Evolutionary conservation across 2,329 filamentous ascomycete genomes (phyloP).

Genomic region (Fusarium sp.): DNA sequence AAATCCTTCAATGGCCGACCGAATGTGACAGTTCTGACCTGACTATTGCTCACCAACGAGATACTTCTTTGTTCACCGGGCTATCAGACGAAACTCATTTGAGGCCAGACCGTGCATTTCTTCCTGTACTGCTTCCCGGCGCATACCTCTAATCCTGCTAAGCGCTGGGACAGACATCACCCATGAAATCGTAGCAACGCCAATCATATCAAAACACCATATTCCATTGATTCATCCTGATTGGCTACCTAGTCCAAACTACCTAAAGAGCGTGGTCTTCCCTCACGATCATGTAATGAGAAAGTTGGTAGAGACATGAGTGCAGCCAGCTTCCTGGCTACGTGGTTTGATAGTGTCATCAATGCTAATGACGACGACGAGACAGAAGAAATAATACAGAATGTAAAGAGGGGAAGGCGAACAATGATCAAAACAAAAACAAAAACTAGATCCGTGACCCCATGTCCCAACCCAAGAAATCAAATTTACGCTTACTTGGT

Average conservation of each 20-base stretch:
- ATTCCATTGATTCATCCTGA: conserved; percentile 45
- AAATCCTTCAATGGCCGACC: background rate
- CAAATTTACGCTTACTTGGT: conserved; percentile 53
- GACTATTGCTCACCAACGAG: background rate
- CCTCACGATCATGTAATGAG: conserved; percentile 34
- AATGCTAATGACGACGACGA: conserved; percentile 23
- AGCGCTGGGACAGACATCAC: background rate
- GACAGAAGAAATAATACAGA: conserved; percentile 47
- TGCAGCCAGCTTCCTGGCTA: conserved; percentile 15
- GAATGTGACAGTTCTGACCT: background rate
- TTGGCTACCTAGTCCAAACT: conserved; percentile 39
- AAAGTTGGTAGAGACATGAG: conserved; percentile 28
- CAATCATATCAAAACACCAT: conserved; percentile 14
- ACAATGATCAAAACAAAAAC: conserved; percentile 22
- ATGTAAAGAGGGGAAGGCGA: conserved; percentile 40
- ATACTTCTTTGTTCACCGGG: background rate
- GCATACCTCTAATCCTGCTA: background rate
- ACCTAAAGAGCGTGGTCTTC: conserved; percentile 47
- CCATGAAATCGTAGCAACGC: background rate
- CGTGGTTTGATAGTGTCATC: conserved; percentile 12
- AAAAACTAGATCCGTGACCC: conserved; percentile 41
- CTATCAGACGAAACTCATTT: background rate
- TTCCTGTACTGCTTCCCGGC: background rate
- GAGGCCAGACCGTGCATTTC: no score
- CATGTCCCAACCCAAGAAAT: conserved; percentile 36